Base-by-base conservation (phyloP, 257 asterid species). In the Anisodus tanguticus region DNA sequence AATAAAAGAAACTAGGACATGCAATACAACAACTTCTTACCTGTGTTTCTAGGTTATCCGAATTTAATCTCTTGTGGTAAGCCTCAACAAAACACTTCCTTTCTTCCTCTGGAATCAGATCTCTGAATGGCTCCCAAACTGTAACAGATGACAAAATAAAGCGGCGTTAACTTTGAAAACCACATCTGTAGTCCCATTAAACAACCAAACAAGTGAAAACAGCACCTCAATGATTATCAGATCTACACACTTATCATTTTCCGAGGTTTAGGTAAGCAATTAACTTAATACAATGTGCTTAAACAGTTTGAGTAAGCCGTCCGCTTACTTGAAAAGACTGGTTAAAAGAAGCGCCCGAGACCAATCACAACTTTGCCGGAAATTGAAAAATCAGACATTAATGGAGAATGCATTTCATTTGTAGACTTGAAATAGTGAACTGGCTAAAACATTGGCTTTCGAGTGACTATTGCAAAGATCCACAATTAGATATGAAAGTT, bases 81-180 rank as follows among this genome's bases (percentile, higher is more conserved):
- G 99, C 98, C 79, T 96, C 90, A 51, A 96, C 88, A 41, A 94
- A 87, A 86, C 95, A 91, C 26, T 91, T 93, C 86, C 99, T 92
- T 90, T 96, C 99, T 88, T 91, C 86, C 85, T 92, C 98, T 6
- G 99, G 99, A 86, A 96, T 92, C 86, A 91, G 94, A 89, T 94
- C 98, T 88, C 95, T 93, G 90, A 94, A 96, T 70, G 95, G 90
- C 89, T 96, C 98, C 99, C 99, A 96, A 55, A 92, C 99, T 97
- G 91, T 71, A 90, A 41, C 22, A 82, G 78, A 82, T 41, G 31
- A 82, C 69, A 82, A 9, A 49, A 53, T 15, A 66, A 39, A 51
- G 77, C 22, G 74, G 13, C 12, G 8, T 62, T 22, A 45, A 81
- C 76, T 59, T 17, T 63, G 76, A 81, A 43, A 45, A 47, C 45